phyloP scores from a whole-genome alignment of 108 stramenopile genomes.

The Cyclotella atomus region DNA sequence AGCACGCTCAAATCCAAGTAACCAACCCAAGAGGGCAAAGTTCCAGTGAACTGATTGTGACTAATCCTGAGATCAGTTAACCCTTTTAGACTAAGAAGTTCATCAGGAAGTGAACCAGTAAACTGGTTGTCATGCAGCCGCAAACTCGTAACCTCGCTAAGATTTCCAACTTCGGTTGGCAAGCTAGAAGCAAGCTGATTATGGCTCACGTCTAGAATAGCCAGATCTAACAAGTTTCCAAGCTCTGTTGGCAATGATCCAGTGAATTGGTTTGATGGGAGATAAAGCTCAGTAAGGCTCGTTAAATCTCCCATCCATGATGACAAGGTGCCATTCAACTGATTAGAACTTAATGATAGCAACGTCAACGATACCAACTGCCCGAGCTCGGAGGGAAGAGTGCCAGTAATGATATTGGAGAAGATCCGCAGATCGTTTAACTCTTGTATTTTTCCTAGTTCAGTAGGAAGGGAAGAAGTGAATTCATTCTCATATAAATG shows the following conservation, averaged over 20 bases:
- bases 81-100: background rate
- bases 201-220: background rate
- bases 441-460: background rate
- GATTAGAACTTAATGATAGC: slow-evolving; percentile 16
- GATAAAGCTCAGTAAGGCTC: slow-evolving; percentile 16
- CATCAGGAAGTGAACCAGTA: background rate
- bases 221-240: background rate
- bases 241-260: slow-evolving; percentile 19
- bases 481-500: background rate
- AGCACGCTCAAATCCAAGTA: background rate
- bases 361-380: slow-evolving; percentile 10
- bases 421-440: background rate
- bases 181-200: background rate
- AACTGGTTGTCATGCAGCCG: background rate
- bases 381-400: slow-evolving; percentile 39
- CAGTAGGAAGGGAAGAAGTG: background rate
- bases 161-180: background rate
- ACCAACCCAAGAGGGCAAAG: background rate
- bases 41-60: background rate
- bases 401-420: slow-evolving; percentile 11
- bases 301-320: slow-evolving; percentile 20
- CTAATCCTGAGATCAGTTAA: background rate
- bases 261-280: background rate
- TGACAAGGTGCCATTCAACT: slow-evolving; percentile 57
- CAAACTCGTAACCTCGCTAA: background rate